Evolutionary conservation across 768 basidiomycete genomes (phyloP), one percentile per base, ranked within the genome.

Genomic region (Amanita muscaria): DNA sequence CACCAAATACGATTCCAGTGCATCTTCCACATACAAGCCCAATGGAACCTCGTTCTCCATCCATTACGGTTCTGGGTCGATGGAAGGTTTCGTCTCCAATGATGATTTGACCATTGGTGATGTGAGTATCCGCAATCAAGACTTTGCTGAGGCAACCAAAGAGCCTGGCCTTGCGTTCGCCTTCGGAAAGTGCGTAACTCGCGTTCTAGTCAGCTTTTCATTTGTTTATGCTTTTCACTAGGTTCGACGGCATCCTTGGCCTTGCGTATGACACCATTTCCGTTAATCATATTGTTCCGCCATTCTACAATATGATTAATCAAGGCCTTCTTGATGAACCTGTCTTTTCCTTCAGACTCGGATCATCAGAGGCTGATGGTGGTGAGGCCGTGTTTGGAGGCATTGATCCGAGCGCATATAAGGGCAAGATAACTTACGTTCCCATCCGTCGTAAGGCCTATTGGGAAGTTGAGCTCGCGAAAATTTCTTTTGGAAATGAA

Each of bases 81-180:
- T 99, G 81, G 83, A 96, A 60, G 96, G 96, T 45, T 91, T 86
- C 59, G 84, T 98, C 44, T 97, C 92, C 9, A 79, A 78, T 48
- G 96, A 99, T 55, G 59, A 58, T 3, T 64, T 98, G 40, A 60
- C 61, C 6, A 91, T 99, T 48, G 91, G 90, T 30, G 96, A 96
- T 60, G 60, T 99, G 36, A 61, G 62, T 21, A 74, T 99, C 61
- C 70, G 68, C 54, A 49, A 65, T 10, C 87, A 88, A 60, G 83
- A 91, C 58, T 99, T 99, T 55, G 94, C 92, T 8, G 96, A 98
- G 67, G 90, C 93, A 2, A 83, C 80, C 47, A 88, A 90, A 64
- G 94, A 98, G 60, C 96, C 96, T 16, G 96, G 96, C 35, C 80
- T 99, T 39, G 83, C 93, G 4, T 99, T 99, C 60, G 94, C 96